A percentile compares a stretch with the other conserved stretches of the same genome.
Conservation (phyloP, 176 grass and related monocot species). For the Hsuehochloa calcarea region DNA sequence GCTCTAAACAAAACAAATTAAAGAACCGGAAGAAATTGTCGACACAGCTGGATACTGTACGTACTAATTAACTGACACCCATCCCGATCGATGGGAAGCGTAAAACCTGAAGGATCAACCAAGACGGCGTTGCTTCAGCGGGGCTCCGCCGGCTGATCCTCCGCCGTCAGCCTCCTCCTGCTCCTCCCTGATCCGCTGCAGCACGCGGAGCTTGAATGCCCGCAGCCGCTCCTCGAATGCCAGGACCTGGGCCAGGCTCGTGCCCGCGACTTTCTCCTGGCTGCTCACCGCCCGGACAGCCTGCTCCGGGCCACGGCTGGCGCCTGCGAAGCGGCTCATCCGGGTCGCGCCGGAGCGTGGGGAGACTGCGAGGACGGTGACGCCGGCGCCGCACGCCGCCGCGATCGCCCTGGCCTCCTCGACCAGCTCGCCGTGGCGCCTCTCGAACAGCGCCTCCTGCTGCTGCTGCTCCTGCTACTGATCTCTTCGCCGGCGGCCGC, state of each 20-base stretch:
- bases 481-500: too few relatives aligned
- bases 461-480: not conserved
- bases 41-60: not conserved
- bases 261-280: not conserved
- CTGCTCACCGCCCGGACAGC: not conserved
- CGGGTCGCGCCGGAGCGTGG: not conserved
- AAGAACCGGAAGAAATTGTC: not conserved
- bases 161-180: not conserved
- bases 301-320: not conserved
- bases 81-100: not conserved
- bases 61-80: not conserved
- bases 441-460: not conserved
- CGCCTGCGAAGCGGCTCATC: not conserved
- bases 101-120: not conserved
- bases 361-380: not conserved
- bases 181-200: not conserved
- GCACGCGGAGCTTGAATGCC: not conserved
- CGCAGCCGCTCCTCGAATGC: not conserved
- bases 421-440: not conserved
- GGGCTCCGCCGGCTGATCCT: not conserved
- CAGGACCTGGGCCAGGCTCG: not conserved
- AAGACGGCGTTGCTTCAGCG: not conserved
- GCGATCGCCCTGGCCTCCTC: not conserved
- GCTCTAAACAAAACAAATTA: not conserved
- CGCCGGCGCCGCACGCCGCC: not conserved